These are phyloP conservation scores for Chaetomiaceae sp. DNA, from an alignment of 2,329 filamentous ascomycete species.

Conservation along the genomic window DNA sequence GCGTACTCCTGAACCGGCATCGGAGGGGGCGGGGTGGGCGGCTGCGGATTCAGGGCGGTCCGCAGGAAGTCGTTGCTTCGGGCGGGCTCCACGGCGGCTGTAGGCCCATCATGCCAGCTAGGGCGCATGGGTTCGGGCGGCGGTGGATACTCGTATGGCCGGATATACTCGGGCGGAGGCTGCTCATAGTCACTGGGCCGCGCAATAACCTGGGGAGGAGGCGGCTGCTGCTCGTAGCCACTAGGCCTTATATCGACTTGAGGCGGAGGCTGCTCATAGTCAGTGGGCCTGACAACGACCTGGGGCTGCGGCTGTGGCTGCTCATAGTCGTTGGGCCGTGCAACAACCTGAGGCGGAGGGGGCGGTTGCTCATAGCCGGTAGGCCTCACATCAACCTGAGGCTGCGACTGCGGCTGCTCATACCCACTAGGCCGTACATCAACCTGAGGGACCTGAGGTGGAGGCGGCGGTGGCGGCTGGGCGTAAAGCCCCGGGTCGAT, in stretches of 20 bases:
- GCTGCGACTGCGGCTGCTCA: neutral
- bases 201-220: too few species aligned
- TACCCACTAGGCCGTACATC: neutral
- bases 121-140: conserved; percentile 19
- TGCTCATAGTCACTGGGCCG: conserved; percentile 1
- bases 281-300: too few species aligned
- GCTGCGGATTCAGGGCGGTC: conserved; percentile 35
- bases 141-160: conserved; percentile 6
- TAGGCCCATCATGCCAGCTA: conserved; percentile 6
- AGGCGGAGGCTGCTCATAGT: conserved; percentile 8
- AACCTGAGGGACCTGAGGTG: neutral
- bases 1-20: conserved; percentile 15
- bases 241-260: too few species aligned
- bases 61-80: conserved; percentile 34
- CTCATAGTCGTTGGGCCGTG: conserved; percentile 12
- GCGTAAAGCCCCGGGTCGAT: conserved; percentile 9
- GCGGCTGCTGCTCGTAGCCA: too few species aligned
- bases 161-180: conserved; percentile 7
- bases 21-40: conserved; percentile 18
- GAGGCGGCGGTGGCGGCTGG: neutral
- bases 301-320: neutral
- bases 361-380: conserved; percentile 6
- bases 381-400: too few species aligned
- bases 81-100: conserved; percentile 5
- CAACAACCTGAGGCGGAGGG: neutral